phyloP scores from a whole-genome alignment of 164 flowering plant genomes.

The Vitis amurensis region DNA sequence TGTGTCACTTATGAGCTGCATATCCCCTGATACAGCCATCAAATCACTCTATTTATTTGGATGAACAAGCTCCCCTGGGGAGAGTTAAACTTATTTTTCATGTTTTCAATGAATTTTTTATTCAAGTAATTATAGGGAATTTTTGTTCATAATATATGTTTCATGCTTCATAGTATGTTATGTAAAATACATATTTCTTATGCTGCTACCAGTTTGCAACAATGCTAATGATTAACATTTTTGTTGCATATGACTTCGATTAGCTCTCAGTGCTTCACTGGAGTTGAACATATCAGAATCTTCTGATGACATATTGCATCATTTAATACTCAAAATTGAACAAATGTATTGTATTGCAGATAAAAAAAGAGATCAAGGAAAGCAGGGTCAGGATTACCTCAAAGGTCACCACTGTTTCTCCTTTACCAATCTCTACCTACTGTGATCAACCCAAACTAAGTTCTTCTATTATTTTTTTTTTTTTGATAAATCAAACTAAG shows the following conservation, averaged over 20 bases:
- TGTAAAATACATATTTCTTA: background rate
- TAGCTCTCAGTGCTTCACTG: background rate
- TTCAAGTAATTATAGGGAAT: too few relatives aligned
- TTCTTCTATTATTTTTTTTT: too few relatives aligned
- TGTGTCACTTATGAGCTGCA: too few relatives aligned
- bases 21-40: too few relatives aligned
- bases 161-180: background rate
- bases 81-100: too few relatives aligned
- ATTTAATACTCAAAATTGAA: background rate
- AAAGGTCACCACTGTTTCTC: slow-evolving; percentile 48
- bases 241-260: background rate
- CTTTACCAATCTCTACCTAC: background rate
- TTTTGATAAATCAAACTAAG: background rate
- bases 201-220: background rate
- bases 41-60: too few relatives aligned
- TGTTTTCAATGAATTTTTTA: too few relatives aligned
- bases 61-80: too few relatives aligned
- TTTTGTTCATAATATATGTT: background rate
- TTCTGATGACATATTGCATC: background rate
- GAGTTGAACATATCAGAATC: background rate
- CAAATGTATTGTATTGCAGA: slow-evolving; percentile 40
- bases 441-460: background rate
- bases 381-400: slow-evolving; percentile 87
- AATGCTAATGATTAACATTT: background rate
- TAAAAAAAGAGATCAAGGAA: slow-evolving; percentile 85